Conservation (phyloP, 257 asterid species). For the Coffea canephora region DNA sequence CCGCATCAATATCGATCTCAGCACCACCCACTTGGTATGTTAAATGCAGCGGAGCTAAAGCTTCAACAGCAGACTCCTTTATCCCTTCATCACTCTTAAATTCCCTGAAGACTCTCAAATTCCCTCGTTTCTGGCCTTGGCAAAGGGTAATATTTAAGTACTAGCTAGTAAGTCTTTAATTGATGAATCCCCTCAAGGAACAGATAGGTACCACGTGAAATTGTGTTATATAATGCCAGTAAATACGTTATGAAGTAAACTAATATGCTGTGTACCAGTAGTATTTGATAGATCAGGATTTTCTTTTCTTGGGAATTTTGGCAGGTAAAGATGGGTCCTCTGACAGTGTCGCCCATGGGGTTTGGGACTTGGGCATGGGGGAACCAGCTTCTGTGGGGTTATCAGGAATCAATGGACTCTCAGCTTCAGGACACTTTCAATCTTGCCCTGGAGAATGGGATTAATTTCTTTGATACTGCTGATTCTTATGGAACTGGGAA, state of each 20-base stretch:
- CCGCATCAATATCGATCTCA: not conserved
- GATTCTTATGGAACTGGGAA: conserved; percentile 95
- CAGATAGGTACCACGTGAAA: not conserved
- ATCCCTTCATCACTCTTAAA: conserved; percentile 36
- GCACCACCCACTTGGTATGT: conserved; percentile 32
- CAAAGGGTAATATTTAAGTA: conserved; percentile 51
- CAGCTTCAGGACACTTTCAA: conserved; percentile 84
- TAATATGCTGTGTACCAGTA: too few relatives aligned
- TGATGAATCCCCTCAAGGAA: not conserved
- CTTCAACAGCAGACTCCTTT: conserved; percentile 27
- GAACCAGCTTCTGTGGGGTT: conserved; percentile 92
- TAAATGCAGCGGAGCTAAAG: conserved; percentile 37
- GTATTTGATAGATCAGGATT: not conserved
- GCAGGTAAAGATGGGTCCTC: conserved; percentile 77
- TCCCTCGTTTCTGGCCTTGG: conserved; percentile 97
- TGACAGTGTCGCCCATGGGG: conserved; percentile 94
- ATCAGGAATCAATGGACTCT: conserved; percentile 80
- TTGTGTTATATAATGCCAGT: not conserved
- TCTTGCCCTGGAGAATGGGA: conserved; percentile 77
- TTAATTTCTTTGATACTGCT: conserved; percentile 87
- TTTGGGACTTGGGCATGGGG: conserved; percentile 99
- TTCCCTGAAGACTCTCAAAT: conserved; percentile 38
- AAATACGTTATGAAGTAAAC: too few relatives aligned
- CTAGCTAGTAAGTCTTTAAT: not conserved
- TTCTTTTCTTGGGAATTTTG: not conserved